Base-by-base conservation (phyloP, 805 yeast species). In the Saccharomyces kudriavzevii region DNA sequence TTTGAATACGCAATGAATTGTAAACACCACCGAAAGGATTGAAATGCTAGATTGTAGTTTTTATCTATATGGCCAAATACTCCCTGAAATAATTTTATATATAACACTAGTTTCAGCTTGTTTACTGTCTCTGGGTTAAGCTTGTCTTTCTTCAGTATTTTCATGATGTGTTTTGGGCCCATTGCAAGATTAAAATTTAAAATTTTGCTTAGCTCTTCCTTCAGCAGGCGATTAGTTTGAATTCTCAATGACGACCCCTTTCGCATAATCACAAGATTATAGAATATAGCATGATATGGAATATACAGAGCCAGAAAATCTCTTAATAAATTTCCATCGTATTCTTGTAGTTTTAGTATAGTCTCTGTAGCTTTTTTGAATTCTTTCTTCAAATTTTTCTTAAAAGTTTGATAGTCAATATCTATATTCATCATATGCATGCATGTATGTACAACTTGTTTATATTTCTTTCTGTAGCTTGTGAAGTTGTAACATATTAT, bases 111-210 rank as follows among this genome's bases (percentile, higher is more conserved):
- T 35, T 35, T 17, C 4, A 35, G 24, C 17, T 20, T 35, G 10
- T 17, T 35, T 17, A 17, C 8, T 8, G 43, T 35, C 22, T 35
- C 43, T 10, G 22, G 24, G 24, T 35, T 24, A 24, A 8, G 24
- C 11, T 35, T 35, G 5, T 51, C 50, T 53, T 57, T 58, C 22
- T 48, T 48, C 27, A 61, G 20, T 5, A 49, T 49, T 35, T 57
- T 59, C 8, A 58, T 50, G 48, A 62, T 52, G 49, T 54, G 54
- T 49, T 58, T 59, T 5, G 62, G 57, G 26, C 61, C 62, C 30
- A 57, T 56, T 20, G 52, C 51, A 28, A 60, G 52, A 47, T 64
- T 65, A 8, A 62, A 49, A 27, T 61, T 64, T 4, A 61, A 60
- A 49, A 58, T 54, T 29, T 54, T 55, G 9, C 47, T 43, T 26